Percentiles rank a stretch among this genome's conserved stretches.
phyloP scores from a whole-genome alignment of 352 stramenopile genomes.

The Poterioochromonas sp. region DNA sequence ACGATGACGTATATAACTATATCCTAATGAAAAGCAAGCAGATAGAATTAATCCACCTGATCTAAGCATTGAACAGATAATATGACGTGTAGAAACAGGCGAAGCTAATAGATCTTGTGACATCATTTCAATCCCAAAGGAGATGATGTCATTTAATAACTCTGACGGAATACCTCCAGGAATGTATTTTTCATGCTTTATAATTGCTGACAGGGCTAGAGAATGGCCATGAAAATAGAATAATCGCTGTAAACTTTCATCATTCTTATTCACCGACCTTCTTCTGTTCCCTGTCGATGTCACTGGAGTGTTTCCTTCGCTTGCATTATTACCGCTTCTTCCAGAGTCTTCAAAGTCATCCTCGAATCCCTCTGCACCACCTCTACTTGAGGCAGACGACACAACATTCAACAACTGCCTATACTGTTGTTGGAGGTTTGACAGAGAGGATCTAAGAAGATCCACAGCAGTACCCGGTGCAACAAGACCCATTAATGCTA shows the following conservation, averaged over 20 bases:
- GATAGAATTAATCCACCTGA: slow-evolving; percentile 6
- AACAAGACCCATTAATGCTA: not conserved
- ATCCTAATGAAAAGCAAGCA: not conserved
- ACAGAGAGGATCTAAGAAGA: not conserved
- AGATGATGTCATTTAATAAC: not conserved
- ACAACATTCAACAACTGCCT: too few relatives aligned
- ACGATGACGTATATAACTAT: not conserved
- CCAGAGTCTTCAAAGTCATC: not conserved
- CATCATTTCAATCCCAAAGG: slow-evolving; percentile 18
- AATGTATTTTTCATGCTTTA: not conserved
- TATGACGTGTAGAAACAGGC: not conserved
- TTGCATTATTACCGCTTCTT: not conserved
- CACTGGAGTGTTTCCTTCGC: not conserved
- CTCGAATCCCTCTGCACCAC: too few relatives aligned
- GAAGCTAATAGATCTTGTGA: not conserved
- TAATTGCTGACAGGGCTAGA: slow-evolving; percentile 3
- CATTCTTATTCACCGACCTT: too few relatives aligned
- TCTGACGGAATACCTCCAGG: not conserved
- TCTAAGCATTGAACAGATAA: not conserved
- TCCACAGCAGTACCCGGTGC: not conserved
- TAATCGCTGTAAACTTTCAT: slow-evolving; percentile 17
- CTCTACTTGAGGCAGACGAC: too few relatives aligned
- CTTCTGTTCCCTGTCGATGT: not conserved
- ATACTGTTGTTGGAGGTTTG: too few relatives aligned
- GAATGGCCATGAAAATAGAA: slow-evolving; percentile 27